Evolutionary conservation across 331 rosid genomes (phyloP), one percentile per base, ranked within the genome.

Genomic region (Malus hybrid): DNA sequence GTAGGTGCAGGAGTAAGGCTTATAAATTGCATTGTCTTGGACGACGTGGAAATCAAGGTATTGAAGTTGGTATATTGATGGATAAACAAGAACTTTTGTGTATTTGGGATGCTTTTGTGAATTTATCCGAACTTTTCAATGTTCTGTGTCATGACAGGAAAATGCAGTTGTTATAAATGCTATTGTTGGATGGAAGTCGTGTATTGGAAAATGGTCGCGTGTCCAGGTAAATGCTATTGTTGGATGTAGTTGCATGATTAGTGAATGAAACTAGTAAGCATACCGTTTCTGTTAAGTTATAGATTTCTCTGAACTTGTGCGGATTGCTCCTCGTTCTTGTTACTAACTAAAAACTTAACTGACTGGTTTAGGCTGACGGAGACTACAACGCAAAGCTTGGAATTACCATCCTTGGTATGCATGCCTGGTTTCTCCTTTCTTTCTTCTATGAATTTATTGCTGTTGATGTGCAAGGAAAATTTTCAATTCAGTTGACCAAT

Each of bases 111-210:
- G 32, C 16, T 65, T 9, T 16, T 46, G 14, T 69, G 29, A 60
- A 59, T 28, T 56, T 52, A 34, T 22, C 24, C 10, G 8, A 46
- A 69, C 20, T 20, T 10, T 39, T 27, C 34, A 33, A 9, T 27
- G n/a, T 32, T 46, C 34, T 59, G 52, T 69, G 22, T 57, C 44
- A 63, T 69, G 69, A 50, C 83, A 85, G 86, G 89, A 85, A 57
- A 85, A 85, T 74, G 86, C 86, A 1, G 84, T 85, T 55, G 80
- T 85, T 22, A 77, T 77, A 7, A 75, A 82, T 74, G 78, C 86
- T 70, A 85, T 85, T 52, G 76, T 85, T 67, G 89, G 89, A 65
- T 85, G 89, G 89, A 85, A 85, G 70, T 85, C 89, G 10, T 65
- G 83, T 52, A 62, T 85, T n/a, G 89, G 89, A 36, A 85, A 67